Evolutionary conservation across 2,329 filamentous ascomycete genomes (phyloP).

Genomic region (Diaporthe helianthi): DNA sequence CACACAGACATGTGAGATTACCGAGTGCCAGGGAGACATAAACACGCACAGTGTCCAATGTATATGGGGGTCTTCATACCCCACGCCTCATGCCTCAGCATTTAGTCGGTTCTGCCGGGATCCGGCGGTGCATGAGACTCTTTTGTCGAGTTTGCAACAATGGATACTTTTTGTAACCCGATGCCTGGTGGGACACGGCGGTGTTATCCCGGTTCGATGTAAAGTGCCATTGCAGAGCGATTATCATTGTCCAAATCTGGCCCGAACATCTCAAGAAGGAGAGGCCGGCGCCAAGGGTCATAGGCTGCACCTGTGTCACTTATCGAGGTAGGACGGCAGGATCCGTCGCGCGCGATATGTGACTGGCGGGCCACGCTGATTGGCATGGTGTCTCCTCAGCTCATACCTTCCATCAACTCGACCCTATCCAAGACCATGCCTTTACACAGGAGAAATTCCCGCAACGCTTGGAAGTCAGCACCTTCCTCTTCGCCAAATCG

Average conservation of each 20-base stretch:
- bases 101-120: slow-evolving; percentile 2
- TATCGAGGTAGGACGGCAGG: slow-evolving; percentile 10
- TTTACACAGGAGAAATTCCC: slow-evolving; percentile 81
- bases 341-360: slow-evolving; percentile 11
- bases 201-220: background rate
- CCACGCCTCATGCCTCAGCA: slow-evolving; percentile 6
- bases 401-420: slow-evolving; percentile 92
- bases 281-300: slow-evolving; percentile 20
- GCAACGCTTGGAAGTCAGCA: slow-evolving; percentile 84
- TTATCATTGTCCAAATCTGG: background rate
- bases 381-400: slow-evolving; percentile 34
- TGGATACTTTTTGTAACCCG: slow-evolving; percentile 9
- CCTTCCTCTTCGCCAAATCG: slow-evolving; percentile 90
- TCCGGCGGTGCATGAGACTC: slow-evolving; percentile 5
- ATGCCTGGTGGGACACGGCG: slow-evolving; percentile 3
- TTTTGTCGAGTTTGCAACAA: background rate
- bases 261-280: background rate
- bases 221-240: background rate
- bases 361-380: slow-evolving; percentile 1
- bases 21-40: slow-evolving; percentile 6
- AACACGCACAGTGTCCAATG: slow-evolving; percentile 15
- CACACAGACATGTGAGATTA: slow-evolving; percentile 24
- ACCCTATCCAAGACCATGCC: slow-evolving; percentile 91
- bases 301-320: slow-evolving; percentile 19
- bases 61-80: slow-evolving; percentile 21